phyloP scores from a whole-genome alignment of 2,329 filamentous ascomycete genomes.

The Ascochyta fabae region DNA sequence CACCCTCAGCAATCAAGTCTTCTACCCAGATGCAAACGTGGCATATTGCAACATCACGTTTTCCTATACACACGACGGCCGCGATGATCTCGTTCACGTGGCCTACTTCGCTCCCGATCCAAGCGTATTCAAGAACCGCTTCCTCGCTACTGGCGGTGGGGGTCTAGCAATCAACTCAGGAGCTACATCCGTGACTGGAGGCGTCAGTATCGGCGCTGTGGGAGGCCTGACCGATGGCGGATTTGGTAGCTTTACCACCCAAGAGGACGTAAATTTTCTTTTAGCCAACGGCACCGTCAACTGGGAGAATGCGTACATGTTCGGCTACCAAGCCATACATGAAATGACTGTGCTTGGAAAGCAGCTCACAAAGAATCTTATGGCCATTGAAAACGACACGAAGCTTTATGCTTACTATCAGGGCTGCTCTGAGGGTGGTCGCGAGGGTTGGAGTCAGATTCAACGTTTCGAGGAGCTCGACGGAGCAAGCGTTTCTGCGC shows the following conservation, averaged over 20 bases:
- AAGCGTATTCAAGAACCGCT: conserved; percentile 53
- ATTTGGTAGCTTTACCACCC: conserved; percentile 54
- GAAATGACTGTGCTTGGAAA: conserved; percentile 60
- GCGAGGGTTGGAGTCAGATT: conserved; percentile 52
- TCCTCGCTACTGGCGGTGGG: conserved; percentile 54
- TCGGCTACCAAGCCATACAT: conserved; percentile 58
- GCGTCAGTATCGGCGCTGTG: conserved; percentile 29
- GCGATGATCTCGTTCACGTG: conserved; percentile 13
- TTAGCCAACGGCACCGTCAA: conserved; percentile 57
- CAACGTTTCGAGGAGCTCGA: conserved; percentile 59
- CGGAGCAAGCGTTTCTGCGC: conserved; percentile 54
- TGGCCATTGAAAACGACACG: conserved; percentile 17
- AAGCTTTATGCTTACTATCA: conserved; percentile 58
- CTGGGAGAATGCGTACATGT: conserved; percentile 58
- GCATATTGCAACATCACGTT: conserved; percentile 56
- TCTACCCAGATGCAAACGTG: neutral
- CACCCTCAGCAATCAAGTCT: conserved; percentile 1
- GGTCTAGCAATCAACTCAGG: conserved; percentile 51
- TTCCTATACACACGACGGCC: conserved; percentile 53
- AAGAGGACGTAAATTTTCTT: conserved; percentile 41
- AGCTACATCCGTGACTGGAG: neutral
- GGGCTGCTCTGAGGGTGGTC: conserved; percentile 61
- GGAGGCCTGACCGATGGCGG: conserved; percentile 57
- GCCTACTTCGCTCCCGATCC: conserved; percentile 54
- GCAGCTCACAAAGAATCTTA: conserved; percentile 51